phyloP scores from a whole-genome alignment of 2,329 filamentous ascomycete genomes.

The Incumbomyces delicatus region DNA sequence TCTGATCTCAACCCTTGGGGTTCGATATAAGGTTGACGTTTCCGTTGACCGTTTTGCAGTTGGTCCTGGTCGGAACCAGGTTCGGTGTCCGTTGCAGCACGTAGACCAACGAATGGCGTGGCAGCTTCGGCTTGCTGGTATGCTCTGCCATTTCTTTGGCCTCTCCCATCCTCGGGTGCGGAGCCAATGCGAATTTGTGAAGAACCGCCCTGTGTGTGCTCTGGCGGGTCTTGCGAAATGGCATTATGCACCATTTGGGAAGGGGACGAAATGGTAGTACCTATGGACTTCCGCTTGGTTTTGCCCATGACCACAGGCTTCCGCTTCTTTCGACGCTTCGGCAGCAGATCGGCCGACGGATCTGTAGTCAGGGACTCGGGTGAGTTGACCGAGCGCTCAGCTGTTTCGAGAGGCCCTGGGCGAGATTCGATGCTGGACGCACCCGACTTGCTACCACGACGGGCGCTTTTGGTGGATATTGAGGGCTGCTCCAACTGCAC shows the following conservation, averaged over 20 bases:
- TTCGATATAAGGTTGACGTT: conserved; percentile 8
- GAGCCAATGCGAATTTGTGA: no score
- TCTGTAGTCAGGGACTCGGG: no score
- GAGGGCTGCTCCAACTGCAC: neutral
- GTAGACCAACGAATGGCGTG: no score
- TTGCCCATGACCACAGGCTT: conserved; percentile 8
- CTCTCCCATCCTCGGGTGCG: no score
- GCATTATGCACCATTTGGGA: neutral
- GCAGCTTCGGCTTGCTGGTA: no score
- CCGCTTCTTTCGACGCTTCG: conserved; percentile 10
- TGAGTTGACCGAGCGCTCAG: no score
- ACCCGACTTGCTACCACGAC: neutral
- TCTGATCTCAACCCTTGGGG: conserved; percentile 11
- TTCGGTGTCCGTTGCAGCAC: neutral
- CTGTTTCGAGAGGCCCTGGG: neutral
- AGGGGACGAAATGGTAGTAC: neutral
- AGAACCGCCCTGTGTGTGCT: no score
- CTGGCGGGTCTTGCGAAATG: no score
- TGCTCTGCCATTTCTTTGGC: no score
- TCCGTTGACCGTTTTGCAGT: conserved; percentile 1
- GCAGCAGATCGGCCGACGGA: no score
- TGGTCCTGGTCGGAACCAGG: neutral
- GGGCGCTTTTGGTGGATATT: neutral
- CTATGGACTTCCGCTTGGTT: conserved; percentile 12
- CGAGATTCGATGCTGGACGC: neutral